Evolutionary conservation across 352 stramenopile genomes (phyloP).

Genomic region (Phytophthora palmivora): DNA sequence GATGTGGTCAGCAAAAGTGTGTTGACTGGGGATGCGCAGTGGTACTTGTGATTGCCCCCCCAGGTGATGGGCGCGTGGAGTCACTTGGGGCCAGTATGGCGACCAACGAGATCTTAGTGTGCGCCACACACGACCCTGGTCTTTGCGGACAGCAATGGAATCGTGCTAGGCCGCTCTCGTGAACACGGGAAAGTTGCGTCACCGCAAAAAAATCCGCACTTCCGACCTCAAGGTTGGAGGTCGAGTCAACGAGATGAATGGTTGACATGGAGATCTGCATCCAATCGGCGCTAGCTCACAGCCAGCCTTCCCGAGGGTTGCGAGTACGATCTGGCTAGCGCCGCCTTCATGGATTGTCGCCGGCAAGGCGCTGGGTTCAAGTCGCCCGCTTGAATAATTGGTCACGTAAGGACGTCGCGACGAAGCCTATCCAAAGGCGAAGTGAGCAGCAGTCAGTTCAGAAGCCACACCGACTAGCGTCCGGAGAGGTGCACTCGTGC

Average conservation of each 20-base stretch:
- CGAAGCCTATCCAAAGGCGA: conserved; percentile 8
- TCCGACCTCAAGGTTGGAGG: background rate
- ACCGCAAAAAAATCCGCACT: conserved; percentile 19
- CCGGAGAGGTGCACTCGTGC: conserved; percentile 12
- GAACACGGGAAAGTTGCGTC: conserved; percentile 28
- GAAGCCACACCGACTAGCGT: conserved; percentile 1
- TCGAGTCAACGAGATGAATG: background rate
- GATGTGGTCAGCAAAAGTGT: conserved; percentile 23
- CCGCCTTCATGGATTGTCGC: too few relatives aligned
- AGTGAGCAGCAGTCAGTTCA: conserved; percentile 19
- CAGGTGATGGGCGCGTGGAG: conserved; percentile 21
- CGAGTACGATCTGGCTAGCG: too few relatives aligned
- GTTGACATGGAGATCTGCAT: background rate
- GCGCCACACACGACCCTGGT: conserved; percentile 9
- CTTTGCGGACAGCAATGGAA: conserved; percentile 10
- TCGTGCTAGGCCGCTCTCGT: conserved; percentile 16
- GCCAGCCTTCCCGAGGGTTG: too few relatives aligned
- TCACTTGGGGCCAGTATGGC: conserved; percentile 16
- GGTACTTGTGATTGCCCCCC: conserved; percentile 21
- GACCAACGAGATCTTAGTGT: conserved; percentile 27
- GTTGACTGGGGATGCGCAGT: conserved; percentile 14
- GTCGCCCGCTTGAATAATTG: too few relatives aligned
- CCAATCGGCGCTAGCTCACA: too few relatives aligned
- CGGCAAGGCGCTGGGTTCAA: too few relatives aligned
- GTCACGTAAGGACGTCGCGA: conserved; percentile 19